phyloP scores from a whole-genome alignment of 208 protist genomes.

The Leishmania amazonensis region DNA sequence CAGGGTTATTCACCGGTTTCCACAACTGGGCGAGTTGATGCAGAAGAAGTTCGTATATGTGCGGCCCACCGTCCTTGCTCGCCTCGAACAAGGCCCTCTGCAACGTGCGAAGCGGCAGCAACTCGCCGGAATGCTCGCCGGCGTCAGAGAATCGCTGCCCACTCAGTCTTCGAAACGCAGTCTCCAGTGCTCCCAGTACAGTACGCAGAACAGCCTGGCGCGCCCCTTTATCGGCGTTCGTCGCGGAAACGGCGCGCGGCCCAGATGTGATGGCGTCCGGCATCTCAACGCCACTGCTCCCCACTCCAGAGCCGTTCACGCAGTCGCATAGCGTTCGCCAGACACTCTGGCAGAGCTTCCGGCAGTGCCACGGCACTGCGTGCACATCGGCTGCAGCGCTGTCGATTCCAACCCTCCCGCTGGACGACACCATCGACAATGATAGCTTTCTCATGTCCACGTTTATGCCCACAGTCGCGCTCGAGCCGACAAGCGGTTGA shows the following conservation, averaged over 20 bases:
- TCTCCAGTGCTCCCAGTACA: conserved; percentile 9
- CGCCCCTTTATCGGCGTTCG: neutral
- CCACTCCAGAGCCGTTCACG: conserved; percentile 10
- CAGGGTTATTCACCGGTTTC: conserved; percentile 1
- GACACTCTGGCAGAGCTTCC: conserved; percentile 22
- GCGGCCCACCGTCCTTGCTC: conserved; percentile 13
- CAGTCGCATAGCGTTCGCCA: conserved; percentile 27
- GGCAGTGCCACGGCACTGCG: conserved; percentile 25
- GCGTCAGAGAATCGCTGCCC: neutral
- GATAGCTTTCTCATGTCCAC: neutral
- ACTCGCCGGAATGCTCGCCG: conserved; percentile 10
- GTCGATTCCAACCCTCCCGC: neutral
- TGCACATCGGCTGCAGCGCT: neutral
- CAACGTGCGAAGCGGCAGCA: conserved; percentile 30
- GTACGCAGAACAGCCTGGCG: conserved; percentile 18
- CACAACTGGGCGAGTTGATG: conserved; percentile 22
- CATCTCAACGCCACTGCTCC: conserved; percentile 1
- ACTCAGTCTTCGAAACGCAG: conserved; percentile 14
- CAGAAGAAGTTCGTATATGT: conserved; percentile 28
- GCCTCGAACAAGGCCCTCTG: conserved; percentile 30
- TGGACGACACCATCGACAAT: neutral
- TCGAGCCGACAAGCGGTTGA: conserved; percentile 16
- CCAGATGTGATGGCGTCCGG: neutral
- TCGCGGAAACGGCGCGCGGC: neutral
- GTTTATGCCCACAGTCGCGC: neutral